Evolutionary conservation across 768 basidiomycete genomes (phyloP), one percentile per base, ranked within the genome.

Genomic region (Hortiboletus flavorubellus): DNA sequence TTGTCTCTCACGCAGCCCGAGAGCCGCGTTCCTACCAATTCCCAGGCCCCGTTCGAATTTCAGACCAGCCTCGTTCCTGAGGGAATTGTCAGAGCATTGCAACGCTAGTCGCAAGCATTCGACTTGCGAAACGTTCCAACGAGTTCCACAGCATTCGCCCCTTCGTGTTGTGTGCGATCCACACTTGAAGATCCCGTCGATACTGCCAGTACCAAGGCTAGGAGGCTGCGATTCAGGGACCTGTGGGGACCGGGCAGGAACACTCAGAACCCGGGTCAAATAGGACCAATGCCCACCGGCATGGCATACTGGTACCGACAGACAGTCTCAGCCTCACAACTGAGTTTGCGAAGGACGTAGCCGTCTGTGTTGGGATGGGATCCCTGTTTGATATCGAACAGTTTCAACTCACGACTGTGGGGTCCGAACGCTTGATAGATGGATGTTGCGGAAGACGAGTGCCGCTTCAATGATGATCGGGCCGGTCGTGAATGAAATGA

Each of bases 181-280:
- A 61, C 72, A 73, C 71, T 3, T 53, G 50, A 44, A 74, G 4
- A 45, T 73, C 73, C 34, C 61, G 60, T 35, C 66, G 53, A 64
- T 58, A 34, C 59, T 62, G 5, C 71, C 69, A 10, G 59, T 62
- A 14, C 73, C 72, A 49, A 65, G 71, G 62, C 69, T 75, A 2
- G 65, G 55, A 23, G 70, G 59, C 33, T 73, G 39, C 5, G 70
- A 72, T 43, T 67, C 61, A 31, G 73, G 72, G 8, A 72, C 72
- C 68, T 72, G 59, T 30, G 23, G 38, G 48, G 5, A 30, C 15
- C 8, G 26, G 9, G 16, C 21, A 10, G 34, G 4, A 44, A 49
- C 12, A 5, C 5, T 53, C 50, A 49, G 31, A 21, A 3, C 15
- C 15, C 18, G 11, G 21, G 7, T 45, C 15, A 8, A 31, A 6